phyloP scores from a whole-genome alignment of 208 protist genomes.

The Leishmania arabica region DNA sequence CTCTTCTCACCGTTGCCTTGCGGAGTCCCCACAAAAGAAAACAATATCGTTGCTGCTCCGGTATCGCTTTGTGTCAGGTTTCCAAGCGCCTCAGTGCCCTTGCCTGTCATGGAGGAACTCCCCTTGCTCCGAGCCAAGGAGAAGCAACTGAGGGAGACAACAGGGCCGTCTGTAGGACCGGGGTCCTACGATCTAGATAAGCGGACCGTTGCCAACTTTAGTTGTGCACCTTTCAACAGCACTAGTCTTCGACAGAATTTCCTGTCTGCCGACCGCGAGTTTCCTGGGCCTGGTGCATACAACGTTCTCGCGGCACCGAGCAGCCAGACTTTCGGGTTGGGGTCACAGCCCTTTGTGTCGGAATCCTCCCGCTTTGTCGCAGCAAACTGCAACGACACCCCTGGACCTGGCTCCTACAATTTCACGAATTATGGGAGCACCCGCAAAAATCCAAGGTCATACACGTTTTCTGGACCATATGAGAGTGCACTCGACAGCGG shows the following conservation, averaged over 20 bases:
- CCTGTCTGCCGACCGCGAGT: conserved; percentile 18
- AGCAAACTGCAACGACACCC: conserved; percentile 30
- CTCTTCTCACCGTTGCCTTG: background rate
- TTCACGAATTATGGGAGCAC: conserved; percentile 27
- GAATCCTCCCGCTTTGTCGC: conserved; percentile 53
- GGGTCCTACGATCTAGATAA: conserved; percentile 70
- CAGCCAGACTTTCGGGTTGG: conserved; percentile 27
- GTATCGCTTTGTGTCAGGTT: background rate
- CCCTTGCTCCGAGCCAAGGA: conserved; percentile 76
- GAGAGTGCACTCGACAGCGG: background rate
- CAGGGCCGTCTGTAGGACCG: conserved; percentile 68
- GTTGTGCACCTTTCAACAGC: conserved; percentile 74
- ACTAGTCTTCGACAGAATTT: conserved; percentile 53
- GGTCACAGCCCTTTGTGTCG: conserved; percentile 70
- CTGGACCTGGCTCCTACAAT: conserved; percentile 76
- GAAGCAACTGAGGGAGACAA: conserved; percentile 34
- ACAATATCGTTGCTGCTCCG: background rate
- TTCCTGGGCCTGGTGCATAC: conserved; percentile 76
- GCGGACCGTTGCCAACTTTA: conserved; percentile 28
- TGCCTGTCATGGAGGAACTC: conserved; percentile 64
- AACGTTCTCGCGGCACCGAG: conserved; percentile 11
- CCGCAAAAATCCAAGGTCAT: conserved; percentile 30
- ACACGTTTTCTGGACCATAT: conserved; percentile 35
- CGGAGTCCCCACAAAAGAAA: background rate
- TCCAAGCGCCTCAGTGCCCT: background rate